Percentiles rank a stretch among this genome's conserved stretches.
Conservation (phyloP, 768 basidiomycete species). For the Hericium alpestre region DNA sequence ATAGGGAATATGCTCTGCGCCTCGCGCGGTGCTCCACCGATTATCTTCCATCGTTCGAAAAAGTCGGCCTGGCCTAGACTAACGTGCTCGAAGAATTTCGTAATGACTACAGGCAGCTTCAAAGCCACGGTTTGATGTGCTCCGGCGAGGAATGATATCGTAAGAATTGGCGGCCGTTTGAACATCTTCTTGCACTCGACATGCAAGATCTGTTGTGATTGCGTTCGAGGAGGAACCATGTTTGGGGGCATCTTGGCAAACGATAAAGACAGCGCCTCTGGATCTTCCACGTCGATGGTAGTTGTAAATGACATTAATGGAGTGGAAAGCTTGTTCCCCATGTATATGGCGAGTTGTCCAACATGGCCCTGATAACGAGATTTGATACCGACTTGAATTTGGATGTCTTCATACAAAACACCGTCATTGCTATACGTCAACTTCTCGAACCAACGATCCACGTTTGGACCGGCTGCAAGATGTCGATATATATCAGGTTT, state of each 20-base stretch:
- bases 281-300: slow-evolving; percentile 59
- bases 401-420: slow-evolving; percentile 89
- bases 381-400: slow-evolving; percentile 93
- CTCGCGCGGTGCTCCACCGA: slow-evolving; percentile 91
- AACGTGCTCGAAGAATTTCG: slow-evolving; percentile 92
- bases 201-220: slow-evolving; percentile 87
- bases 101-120: slow-evolving; percentile 75
- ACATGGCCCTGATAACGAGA: slow-evolving; percentile 92
- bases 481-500: slow-evolving; percentile 28
- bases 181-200: slow-evolving; percentile 92
- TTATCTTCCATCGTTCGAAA: slow-evolving; percentile 97
- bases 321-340: slow-evolving; percentile 88
- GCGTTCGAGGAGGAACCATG: slow-evolving; percentile 69
- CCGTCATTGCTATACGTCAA: slow-evolving; percentile 75
- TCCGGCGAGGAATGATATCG: slow-evolving; percentile 85
- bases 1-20: slow-evolving; percentile 84
- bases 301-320: slow-evolving; percentile 90
- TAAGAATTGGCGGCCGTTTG: slow-evolving; percentile 62
- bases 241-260: slow-evolving; percentile 89
- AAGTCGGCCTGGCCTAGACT: slow-evolving; percentile 76
- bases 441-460: slow-evolving; percentile 86
- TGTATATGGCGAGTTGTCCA: slow-evolving; percentile 87
- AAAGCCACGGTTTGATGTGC: slow-evolving; percentile 80
- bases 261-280: slow-evolving; percentile 67
- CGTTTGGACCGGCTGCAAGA: slow-evolving; percentile 53